Evolutionary conservation across 331 rosid genomes (phyloP), one percentile per base, ranked within the genome.

Genomic region (Cucumis variabilis): DNA sequence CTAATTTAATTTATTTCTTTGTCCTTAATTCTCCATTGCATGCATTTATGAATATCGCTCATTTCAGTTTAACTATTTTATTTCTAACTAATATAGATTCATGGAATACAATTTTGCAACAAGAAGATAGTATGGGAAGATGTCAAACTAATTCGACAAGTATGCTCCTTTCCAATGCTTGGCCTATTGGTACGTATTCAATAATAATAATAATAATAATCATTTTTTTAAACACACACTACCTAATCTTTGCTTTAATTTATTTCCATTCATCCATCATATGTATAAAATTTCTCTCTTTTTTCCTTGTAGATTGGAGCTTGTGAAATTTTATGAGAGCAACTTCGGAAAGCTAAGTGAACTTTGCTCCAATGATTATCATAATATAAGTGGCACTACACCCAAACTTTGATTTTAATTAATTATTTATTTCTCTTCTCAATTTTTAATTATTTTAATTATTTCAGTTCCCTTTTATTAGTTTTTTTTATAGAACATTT

Each of bases 111-210:
- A 17, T 10, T 50, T 15, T 76, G 82, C n/a, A 33, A 84, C 28
- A 55, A 62, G 1, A 69, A 74, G 60, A 84, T 65, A 0, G 66
- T 55, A 10, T 11, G 0, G 0, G 33, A 85, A 82, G 67, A 82
- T n/a, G 87, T 63, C 1, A 62, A 60, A 81, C 46, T 76, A 60
- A 76, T 91, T 70, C 28, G 80, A 53, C 11, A 83, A 87, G 21
- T 90, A 88, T 82, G 85, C 91, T n/a, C 92, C 92, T 24, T 91
- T 87, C 67, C 91, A 91, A 41, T 88, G 90, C 73, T 70, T 91
- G 86, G 90, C 91, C 33, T 91, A 90, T 48, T 90, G 92, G 92
- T 90, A 86, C 16, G 37, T 5, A 37, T 6, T 37, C 41, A 1
- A 33, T 33, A 33, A 33, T 33, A 37, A 37, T 37, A 37, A 37